These are phyloP conservation scores for Dothistroma pini DNA, from an alignment of 2,329 filamentous ascomycete species.

Conservation along the genomic window DNA sequence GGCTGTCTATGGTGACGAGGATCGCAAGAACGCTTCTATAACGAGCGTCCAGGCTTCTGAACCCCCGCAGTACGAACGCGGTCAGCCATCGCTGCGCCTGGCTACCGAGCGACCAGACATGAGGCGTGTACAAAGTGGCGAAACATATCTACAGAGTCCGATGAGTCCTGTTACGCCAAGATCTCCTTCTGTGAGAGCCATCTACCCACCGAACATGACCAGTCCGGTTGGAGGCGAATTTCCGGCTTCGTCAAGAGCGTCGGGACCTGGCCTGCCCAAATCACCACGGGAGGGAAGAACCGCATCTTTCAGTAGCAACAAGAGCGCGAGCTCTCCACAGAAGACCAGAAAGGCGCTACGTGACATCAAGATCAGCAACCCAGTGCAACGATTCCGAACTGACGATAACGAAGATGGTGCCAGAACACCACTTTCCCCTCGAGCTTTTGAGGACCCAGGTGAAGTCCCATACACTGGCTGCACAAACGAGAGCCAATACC, in stretches of 20 bases:
- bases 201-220: constrained; percentile 42
- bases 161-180: constrained; percentile 37
- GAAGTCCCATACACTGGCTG: constrained; percentile 48
- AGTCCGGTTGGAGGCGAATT: constrained; percentile 21
- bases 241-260: constrained; percentile 19
- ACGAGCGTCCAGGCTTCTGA: neutral
- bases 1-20: constrained; percentile 86
- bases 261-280: constrained; percentile 3
- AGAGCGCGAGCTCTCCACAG: constrained; percentile 35
- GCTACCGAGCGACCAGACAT: constrained; percentile 2
- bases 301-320: constrained; percentile 40
- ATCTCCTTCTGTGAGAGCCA: constrained; percentile 38
- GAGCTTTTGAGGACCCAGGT: constrained; percentile 51
- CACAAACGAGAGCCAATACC: constrained; percentile 28
- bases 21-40: constrained; percentile 26
- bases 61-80: constrained; percentile 6
- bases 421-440: constrained; percentile 54
- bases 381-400: constrained; percentile 39
- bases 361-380: constrained; percentile 57
- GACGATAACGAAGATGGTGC: constrained; percentile 46
- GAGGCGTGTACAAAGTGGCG: constrained; percentile 17
- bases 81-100: neutral
- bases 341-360: constrained; percentile 42
- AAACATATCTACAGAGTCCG: constrained; percentile 36
- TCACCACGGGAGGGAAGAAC: constrained; percentile 26